Percentiles rank a stretch among this genome's conserved stretches.
Conservation (phyloP, 371 early-diverging fungal species). For the Amoeboaphelidium protococcarum region DNA sequence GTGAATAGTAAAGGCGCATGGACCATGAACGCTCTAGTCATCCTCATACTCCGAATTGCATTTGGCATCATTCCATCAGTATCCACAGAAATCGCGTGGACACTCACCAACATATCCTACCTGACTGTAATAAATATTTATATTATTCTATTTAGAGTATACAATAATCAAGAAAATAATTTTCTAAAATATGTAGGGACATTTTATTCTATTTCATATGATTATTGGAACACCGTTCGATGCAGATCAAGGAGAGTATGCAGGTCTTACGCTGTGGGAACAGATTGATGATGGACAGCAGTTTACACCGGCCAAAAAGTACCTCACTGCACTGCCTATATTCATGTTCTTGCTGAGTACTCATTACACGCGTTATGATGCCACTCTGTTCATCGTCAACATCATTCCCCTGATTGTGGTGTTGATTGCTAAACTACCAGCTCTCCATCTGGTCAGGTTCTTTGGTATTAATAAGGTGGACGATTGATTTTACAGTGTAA, state of each 20-base stretch:
- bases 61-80: slow-evolving; percentile 68
- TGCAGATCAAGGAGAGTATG: slow-evolving; percentile 63
- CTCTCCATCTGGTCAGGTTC: slow-evolving; percentile 76
- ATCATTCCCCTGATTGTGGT: slow-evolving; percentile 47
- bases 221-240: slow-evolving; percentile 81
- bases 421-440: slow-evolving; percentile 71
- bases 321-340: slow-evolving; percentile 70
- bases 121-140: slow-evolving; percentile 32
- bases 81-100: slow-evolving; percentile 74
- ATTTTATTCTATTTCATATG: slow-evolving; percentile 88
- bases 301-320: slow-evolving; percentile 90
- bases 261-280: slow-evolving; percentile 85
- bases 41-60: slow-evolving; percentile 46
- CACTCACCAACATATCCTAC: slow-evolving; percentile 68
- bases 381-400: slow-evolving; percentile 58
- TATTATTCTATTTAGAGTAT: too few species aligned
- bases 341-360: slow-evolving; percentile 76
- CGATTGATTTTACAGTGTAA: too few species aligned
- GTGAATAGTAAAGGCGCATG: slow-evolving; percentile 62
- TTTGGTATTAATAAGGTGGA: slow-evolving; percentile 62
- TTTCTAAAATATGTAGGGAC: slow-evolving; percentile 24
- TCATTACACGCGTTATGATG: slow-evolving; percentile 79
- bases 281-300: slow-evolving; percentile 88
- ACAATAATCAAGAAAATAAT: too few species aligned
- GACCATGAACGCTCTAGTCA: slow-evolving; percentile 51